Base-by-base conservation (phyloP, 169 alveolate genomes). In the Eimeria brunetti region DNA sequence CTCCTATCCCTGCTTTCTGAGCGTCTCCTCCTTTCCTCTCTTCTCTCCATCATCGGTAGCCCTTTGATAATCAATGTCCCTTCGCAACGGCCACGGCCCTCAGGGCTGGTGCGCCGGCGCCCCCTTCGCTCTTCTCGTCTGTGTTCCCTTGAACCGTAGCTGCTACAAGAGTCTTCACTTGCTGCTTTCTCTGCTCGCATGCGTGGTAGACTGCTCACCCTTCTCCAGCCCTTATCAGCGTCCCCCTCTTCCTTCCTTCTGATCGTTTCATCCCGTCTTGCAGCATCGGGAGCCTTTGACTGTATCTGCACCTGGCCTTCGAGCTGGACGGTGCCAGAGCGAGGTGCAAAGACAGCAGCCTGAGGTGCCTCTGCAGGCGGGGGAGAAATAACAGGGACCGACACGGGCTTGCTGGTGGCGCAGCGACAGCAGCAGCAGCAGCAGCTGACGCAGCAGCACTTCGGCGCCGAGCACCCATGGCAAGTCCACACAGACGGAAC, bases 181-280 rank as follows among this genome's bases (percentile, higher is more conserved):
- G 92, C 27, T 30, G 51, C 60, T 38, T 58, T 44, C 58, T 85
- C 92, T 33, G 80, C 76, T 4, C 92, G 76, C 92, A 60, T 58
- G 60, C 80, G 76, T 64, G 76, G 92, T 7, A 62, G 56, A 41
- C 92, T 85, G 81, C 92, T 85, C 81, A 60, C 92, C 81, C 92
- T 33, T n/a, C 92, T 36, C 92, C 92, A 85, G 44, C 75, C 64
- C 49, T 11, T 8, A 16, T 27, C 64, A 1, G 81, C n/a, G 30
- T 22, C 92, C 16, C 71, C 92, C 27, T 4, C 80, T 2, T 60
- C 80, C 60, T 51, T 41, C 44, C 41, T 85, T 46, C 92, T 51
- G 92, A 2, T 84, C 36, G 81, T 18, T 11, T 85, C 92, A 60
- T 30, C 62, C 58, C 46, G 16, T n/a, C 58, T 60, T 2, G 60